phyloP scores from a whole-genome alignment of 768 basidiomycete genomes.

The Pulveroboletus sp. region DNA sequence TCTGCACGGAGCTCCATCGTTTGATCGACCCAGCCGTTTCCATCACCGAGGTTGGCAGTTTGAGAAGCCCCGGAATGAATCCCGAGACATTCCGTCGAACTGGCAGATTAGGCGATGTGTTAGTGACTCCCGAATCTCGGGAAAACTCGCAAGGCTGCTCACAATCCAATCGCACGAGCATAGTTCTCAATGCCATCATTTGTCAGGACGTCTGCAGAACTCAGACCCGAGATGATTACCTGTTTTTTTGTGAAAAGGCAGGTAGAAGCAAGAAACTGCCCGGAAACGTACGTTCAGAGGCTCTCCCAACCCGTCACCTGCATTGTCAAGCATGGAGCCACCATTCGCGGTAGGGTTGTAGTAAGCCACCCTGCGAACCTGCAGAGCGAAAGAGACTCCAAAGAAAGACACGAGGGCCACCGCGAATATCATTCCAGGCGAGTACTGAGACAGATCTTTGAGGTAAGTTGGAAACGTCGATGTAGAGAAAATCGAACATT shows the following conservation, averaged over 20 bases:
- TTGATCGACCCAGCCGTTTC: constrained; percentile 42
- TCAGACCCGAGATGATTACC: constrained; percentile 65
- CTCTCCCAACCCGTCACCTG: constrained; percentile 38
- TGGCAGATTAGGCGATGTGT: constrained; percentile 14
- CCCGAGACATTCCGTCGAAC: constrained; percentile 38
- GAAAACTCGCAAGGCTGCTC: constrained; percentile 8
- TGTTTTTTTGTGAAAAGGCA: constrained; percentile 6
- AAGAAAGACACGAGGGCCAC: not conserved
- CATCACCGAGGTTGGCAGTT: constrained; percentile 46
- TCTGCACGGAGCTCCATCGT: constrained; percentile 43
- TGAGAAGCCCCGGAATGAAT: constrained; percentile 35
- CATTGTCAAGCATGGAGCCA: constrained; percentile 44
- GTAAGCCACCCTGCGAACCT: constrained; percentile 26
- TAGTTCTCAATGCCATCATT: constrained; percentile 55
- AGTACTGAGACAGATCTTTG: no score
- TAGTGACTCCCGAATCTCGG: not conserved
- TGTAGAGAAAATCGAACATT: no score
- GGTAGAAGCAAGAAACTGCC: not conserved
- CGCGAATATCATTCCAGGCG: not conserved
- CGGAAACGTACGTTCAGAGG: constrained; percentile 38
- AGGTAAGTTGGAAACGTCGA: no score
- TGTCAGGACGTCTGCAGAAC: constrained; percentile 55
- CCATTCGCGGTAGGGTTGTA: constrained; percentile 33
- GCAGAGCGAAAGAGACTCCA: constrained; percentile 1
- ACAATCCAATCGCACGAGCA: constrained; percentile 65